A percentile compares a stretch with the other conserved stretches of the same genome.
phyloP scores from a whole-genome alignment of 2,329 filamentous ascomycete genomes.

The Cercospora berteroae region DNA sequence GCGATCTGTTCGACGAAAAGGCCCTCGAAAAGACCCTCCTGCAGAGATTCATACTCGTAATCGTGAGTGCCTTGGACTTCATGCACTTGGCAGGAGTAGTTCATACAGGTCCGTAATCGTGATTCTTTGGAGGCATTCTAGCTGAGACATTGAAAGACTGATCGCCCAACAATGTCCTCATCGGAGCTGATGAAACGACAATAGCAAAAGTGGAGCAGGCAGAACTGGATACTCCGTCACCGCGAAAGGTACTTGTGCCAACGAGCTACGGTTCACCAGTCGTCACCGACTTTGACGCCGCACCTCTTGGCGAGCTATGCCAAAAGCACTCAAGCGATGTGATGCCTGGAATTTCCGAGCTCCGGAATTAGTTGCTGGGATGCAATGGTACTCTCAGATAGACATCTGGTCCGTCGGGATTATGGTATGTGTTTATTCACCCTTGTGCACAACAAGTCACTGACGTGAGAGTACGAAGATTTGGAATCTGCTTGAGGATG shows the following conservation, averaged over 20 bases:
- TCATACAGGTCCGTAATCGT: conserved; percentile 24
- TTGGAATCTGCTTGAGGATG: conserved; percentile 33
- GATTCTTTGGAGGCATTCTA: background rate
- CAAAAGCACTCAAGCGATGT: conserved; percentile 17
- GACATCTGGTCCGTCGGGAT: conserved; percentile 33
- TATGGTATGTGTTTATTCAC: conserved; percentile 24
- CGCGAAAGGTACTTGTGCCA: background rate
- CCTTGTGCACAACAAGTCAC: background rate
- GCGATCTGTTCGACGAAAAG: background rate
- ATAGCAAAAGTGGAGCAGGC: conserved; percentile 1
- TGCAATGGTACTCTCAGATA: conserved; percentile 28
- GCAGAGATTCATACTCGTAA: conserved; percentile 10
- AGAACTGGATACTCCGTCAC: background rate
- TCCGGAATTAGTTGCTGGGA: conserved; percentile 28
- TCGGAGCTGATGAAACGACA: background rate
- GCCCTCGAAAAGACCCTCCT: conserved; percentile 25
- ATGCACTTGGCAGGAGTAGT: conserved; percentile 17
- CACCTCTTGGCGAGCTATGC: conserved; percentile 14
- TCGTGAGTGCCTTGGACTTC: conserved; percentile 17
- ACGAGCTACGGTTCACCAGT: conserved; percentile 17
- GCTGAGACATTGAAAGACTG: background rate
- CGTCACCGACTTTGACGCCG: conserved; percentile 30
- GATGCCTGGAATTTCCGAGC: conserved; percentile 33
- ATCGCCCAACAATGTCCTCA: background rate
- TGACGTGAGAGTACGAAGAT: conserved; percentile 18